Percentiles rank a stretch among this genome's conserved stretches.
phyloP scores from a whole-genome alignment of 1,284 basidiomycete species.

The Austropuccinia psidii region DNA sequence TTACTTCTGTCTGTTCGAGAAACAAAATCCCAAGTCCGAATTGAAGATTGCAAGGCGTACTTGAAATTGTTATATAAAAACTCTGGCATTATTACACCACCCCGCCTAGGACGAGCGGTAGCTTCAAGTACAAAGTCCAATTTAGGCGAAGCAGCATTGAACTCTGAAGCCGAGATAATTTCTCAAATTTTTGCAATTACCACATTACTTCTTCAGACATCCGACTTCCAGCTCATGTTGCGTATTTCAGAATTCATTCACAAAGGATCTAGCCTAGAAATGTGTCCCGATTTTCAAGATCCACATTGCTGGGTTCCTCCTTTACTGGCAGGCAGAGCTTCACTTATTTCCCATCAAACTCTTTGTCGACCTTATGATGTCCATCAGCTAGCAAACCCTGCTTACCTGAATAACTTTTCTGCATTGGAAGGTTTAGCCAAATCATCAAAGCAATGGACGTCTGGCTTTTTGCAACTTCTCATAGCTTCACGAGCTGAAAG shows the following conservation, averaged over 20 bases:
- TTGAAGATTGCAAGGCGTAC: slow-evolving; percentile 14
- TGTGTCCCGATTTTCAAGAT: background rate
- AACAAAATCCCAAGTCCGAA: background rate
- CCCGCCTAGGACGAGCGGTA: slow-evolving; percentile 7
- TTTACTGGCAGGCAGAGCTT: background rate
- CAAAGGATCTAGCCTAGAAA: background rate
- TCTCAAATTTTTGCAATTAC: slow-evolving; percentile 20
- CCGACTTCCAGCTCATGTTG: slow-evolving; percentile 10
- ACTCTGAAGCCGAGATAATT: slow-evolving; percentile 3
- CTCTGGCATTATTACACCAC: slow-evolving; percentile 30
- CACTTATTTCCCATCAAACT: background rate
- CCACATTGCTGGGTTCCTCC: background rate
- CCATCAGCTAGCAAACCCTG: background rate
- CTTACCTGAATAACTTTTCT: background rate
- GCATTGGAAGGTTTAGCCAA: background rate
- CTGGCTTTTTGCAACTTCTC: slow-evolving; percentile 19
- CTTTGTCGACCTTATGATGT: background rate
- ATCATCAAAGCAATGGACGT: slow-evolving; percentile 16
- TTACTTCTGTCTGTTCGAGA: slow-evolving; percentile 21
- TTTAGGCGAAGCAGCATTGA: background rate
- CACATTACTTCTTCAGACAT: slow-evolving; percentile 18
- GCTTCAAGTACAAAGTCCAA: background rate
- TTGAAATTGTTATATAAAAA: slow-evolving; percentile 29
- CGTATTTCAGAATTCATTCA: slow-evolving; percentile 29
- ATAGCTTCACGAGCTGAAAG: slow-evolving; percentile 4